phyloP scores from a whole-genome alignment of 2,329 filamentous ascomycete species.

The Fusarium mundagurra region DNA sequence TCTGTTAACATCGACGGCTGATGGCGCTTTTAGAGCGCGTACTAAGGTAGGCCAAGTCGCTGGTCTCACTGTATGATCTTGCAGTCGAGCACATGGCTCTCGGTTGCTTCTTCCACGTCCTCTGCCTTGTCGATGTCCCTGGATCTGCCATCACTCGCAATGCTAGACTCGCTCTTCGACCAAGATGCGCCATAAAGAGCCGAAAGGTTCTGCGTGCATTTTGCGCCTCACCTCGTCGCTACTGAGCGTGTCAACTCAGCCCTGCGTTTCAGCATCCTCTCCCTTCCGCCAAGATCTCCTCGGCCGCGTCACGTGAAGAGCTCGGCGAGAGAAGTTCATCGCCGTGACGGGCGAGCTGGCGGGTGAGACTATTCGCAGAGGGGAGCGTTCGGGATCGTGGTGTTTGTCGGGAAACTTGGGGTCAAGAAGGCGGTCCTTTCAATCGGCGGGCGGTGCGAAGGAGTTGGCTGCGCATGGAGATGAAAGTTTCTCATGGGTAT shows the following conservation, averaged over 20 bases:
- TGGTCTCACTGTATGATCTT: background rate
- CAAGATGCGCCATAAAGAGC: fast-evolving
- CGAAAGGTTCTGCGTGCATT: background rate
- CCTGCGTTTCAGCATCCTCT: background rate
- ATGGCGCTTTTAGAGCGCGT: background rate
- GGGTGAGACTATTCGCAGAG: background rate
- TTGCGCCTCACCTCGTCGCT: too few species aligned
- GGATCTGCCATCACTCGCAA: fast-evolving
- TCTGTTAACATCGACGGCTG: fast-evolving
- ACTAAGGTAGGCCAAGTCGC: fast-evolving
- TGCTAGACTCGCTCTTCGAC: fast-evolving
- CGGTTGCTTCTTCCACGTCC: background rate
- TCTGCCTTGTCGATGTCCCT: background rate
- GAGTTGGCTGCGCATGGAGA: background rate
- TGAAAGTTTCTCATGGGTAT: fast-evolving
- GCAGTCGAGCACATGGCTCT: background rate
- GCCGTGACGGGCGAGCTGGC: fast-evolving
- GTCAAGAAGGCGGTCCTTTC: fast-evolving
- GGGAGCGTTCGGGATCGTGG: background rate
- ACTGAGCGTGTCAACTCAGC: too few species aligned
- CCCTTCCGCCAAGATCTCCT: background rate
- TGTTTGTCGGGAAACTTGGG: too few species aligned
- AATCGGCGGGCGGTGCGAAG: too few species aligned
- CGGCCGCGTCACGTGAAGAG: fast-evolving
- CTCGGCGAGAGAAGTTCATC: background rate